phyloP scores from a whole-genome alignment of 495 filamentous ascomycete species.

The Neurospora terricola region DNA sequence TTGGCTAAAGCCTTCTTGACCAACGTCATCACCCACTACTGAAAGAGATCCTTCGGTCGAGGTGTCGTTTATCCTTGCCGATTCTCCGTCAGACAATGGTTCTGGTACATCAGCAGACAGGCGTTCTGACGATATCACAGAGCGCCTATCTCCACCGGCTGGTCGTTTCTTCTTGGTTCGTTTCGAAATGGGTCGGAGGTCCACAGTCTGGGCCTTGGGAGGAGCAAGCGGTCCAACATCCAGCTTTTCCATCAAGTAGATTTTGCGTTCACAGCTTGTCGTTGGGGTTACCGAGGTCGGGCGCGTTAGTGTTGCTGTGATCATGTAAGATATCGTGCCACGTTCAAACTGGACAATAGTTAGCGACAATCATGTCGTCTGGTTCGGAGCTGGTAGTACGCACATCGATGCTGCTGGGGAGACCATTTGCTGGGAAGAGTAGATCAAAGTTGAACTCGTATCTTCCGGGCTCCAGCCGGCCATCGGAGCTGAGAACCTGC shows the following conservation, averaged over 20 bases:
- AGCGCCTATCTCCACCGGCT: conserved; percentile 14
- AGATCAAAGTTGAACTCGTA: conserved; percentile 94
- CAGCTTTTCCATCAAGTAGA: conserved; percentile 64
- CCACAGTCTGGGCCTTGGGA: conserved; percentile 63
- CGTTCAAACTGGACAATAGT: conserved; percentile 68
- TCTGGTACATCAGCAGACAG: conserved; percentile 17
- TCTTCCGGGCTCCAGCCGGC: conserved; percentile 68
- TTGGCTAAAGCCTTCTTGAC: conserved; percentile 14
- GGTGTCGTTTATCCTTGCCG: conserved; percentile 29
- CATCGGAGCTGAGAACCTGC: conserved; percentile 80
- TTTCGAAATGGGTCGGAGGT: conserved; percentile 62
- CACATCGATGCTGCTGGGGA: conserved; percentile 93
- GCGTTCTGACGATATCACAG: conserved; percentile 1
- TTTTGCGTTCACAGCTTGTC: conserved; percentile 64
- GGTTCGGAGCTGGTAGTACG: conserved; percentile 21
- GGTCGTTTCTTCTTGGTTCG: conserved; percentile 43
- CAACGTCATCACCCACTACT: conserved; percentile 26
- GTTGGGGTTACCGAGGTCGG: conserved; percentile 80
- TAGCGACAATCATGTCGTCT: conserved; percentile 8
- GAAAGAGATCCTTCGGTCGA: conserved; percentile 32
- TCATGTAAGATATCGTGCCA: conserved; percentile 82
- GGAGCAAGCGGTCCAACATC: conserved; percentile 44
- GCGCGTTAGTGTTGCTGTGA: conserved; percentile 81
- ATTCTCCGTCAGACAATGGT: conserved; percentile 26
- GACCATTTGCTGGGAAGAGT: conserved; percentile 59